Conservation (phyloP, 1,284 basidiomycete species). For the Leccinum pachyderme region DNA sequence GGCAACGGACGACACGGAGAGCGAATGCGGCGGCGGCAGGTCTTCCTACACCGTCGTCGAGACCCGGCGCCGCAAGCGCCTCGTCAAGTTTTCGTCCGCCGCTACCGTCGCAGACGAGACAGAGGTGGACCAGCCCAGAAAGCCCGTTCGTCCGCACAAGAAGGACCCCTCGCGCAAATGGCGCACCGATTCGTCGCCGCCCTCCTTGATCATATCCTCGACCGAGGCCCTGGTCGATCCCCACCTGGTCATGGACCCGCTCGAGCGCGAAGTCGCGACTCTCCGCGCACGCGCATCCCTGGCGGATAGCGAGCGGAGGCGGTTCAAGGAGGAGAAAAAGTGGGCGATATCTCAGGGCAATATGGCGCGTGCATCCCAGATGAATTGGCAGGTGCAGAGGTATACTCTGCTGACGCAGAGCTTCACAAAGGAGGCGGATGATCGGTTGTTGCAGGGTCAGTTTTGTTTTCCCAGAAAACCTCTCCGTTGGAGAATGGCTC, state of each 20-base stretch:
- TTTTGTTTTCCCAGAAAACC: not conserved
- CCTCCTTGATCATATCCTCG: conserved; percentile 49
- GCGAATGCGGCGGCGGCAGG: conserved; percentile 11
- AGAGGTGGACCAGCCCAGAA: conserved; percentile 9
- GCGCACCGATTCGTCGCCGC: conserved; percentile 27
- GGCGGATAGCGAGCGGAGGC: conserved; percentile 75
- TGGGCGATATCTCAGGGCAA: conserved; percentile 80
- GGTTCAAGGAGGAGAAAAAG: conserved; percentile 79
- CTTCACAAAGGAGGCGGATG: conserved; percentile 73
- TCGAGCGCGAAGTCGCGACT: conserved; percentile 67
- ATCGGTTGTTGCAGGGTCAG: conserved; percentile 66
- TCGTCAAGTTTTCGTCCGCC: conserved; percentile 33
- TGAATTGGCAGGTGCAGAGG: conserved; percentile 77
- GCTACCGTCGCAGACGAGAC: conserved; percentile 18
- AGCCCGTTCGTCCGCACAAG: conserved; percentile 30
- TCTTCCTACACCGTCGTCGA: conserved; percentile 14
- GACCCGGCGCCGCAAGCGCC: conserved; percentile 26
- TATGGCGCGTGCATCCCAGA: conserved; percentile 64
- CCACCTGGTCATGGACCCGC: conserved; percentile 54
- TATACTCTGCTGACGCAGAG: conserved; percentile 77
- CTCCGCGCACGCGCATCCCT: conserved; percentile 72
- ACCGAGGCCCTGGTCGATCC: conserved; percentile 60
- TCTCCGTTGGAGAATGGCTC: not conserved
- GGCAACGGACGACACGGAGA: conserved; percentile 19
- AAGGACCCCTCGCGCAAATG: conserved; percentile 32